Evolutionary conservation across 2,329 filamentous ascomycete species (phyloP).

Genomic region (Aspergillus texensis): DNA sequence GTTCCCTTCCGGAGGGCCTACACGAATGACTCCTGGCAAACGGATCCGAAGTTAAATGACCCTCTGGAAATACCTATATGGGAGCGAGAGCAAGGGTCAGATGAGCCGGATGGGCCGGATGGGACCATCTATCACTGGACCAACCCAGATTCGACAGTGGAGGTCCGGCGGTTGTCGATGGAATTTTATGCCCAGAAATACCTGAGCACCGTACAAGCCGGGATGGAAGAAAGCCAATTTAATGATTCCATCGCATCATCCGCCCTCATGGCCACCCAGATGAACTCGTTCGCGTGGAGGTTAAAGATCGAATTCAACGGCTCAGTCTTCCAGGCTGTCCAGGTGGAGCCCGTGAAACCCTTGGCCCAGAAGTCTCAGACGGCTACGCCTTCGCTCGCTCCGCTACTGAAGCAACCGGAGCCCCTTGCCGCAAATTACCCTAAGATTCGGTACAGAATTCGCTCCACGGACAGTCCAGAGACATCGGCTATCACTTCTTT

Average conservation of each 20-base stretch:
- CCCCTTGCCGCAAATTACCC: neutral
- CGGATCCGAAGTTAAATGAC: neutral
- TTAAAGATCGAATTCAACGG: neutral
- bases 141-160: neutral
- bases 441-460: neutral
- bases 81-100: too few relatives aligned
- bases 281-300: neutral
- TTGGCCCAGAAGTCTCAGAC: neutral
- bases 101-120: too few relatives aligned
- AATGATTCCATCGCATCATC: neutral
- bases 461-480: neutral
- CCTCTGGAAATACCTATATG: neutral
- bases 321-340: neutral
- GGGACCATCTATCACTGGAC: too few relatives aligned
- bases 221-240: neutral
- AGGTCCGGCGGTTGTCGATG: neutral
- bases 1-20: neutral
- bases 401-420: neutral
- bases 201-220: neutral
- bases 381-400: neutral
- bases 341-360: neutral
- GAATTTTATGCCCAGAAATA: neutral
- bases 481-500: neutral
- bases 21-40: neutral
- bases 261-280: neutral